These are phyloP conservation scores for Corymbia citriodora DNA, from an alignment of 441 rosid species.

Conservation along the genomic window DNA sequence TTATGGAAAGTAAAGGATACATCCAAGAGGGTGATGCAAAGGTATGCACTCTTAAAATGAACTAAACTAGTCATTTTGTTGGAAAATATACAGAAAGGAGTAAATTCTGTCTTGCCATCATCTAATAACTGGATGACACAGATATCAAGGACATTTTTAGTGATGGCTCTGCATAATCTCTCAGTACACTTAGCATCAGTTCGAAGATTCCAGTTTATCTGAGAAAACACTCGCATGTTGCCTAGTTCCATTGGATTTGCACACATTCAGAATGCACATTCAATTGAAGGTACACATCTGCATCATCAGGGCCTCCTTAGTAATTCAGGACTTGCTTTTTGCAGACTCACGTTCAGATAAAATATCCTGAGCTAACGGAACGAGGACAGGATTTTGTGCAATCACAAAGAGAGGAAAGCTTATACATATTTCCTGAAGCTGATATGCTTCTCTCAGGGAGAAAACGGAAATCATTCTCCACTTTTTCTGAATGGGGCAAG, in stretches of 20 bases:
- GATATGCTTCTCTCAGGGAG: conserved; percentile 61
- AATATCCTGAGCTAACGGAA: conserved; percentile 49
- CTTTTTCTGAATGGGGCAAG: conserved; percentile 72
- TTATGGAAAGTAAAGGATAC: conserved; percentile 70
- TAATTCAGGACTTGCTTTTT: neutral
- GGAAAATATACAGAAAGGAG: neutral
- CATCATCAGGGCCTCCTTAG: neutral
- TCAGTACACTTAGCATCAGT: neutral
- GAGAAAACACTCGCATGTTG: neutral
- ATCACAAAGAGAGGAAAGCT: conserved; percentile 25
- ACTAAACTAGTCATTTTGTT: neutral
- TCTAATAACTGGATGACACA: neutral
- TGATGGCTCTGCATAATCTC: neutral
- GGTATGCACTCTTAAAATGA: conserved; percentile 25
- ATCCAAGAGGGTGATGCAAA: conserved; percentile 57
- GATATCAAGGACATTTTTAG: neutral
- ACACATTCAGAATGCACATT: neutral
- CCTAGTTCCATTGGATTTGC: neutral
- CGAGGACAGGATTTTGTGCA: conserved; percentile 48
- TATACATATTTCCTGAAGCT: conserved; percentile 66
- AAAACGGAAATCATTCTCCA: conserved; percentile 26
- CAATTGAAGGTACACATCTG: neutral
- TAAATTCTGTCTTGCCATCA: neutral
- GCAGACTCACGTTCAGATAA: conserved; percentile 76
- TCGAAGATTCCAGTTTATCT: neutral